Percentiles rank a stretch among this genome's conserved stretches.
These are phyloP conservation scores for Aspergillus floridensis DNA, from an alignment of 2,329 filamentous ascomycete species.

Conservation along the genomic window DNA sequence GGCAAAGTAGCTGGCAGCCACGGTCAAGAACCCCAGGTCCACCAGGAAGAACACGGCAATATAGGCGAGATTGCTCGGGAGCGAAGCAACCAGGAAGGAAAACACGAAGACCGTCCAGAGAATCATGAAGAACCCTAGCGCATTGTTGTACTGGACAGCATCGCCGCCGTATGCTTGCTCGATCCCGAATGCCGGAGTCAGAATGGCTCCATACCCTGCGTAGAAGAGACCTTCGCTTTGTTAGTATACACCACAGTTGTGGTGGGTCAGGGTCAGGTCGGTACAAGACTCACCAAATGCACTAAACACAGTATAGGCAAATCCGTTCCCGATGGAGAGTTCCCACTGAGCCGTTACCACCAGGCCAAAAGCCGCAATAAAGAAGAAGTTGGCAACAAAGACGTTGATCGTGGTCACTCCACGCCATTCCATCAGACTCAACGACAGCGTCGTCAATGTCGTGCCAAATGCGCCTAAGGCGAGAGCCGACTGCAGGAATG, in stretches of 20 bases:
- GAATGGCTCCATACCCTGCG: conserved; percentile 49
- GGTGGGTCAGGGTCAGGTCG: not conserved
- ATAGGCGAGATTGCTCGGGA: conserved; percentile 49
- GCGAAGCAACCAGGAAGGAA: conserved; percentile 47
- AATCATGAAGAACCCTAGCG: conserved; percentile 50
- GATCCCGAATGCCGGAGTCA: conserved; percentile 50
- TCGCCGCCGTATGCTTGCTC: conserved; percentile 45
- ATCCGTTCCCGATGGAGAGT: conserved; percentile 52
- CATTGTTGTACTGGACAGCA: conserved; percentile 48
- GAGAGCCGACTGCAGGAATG: conserved; percentile 42
- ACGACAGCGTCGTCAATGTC: conserved; percentile 53
- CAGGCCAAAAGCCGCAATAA: conserved; percentile 51
- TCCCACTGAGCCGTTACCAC: conserved; percentile 58
- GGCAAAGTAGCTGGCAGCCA: conserved; percentile 48
- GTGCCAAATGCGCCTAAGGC: conserved; percentile 55
- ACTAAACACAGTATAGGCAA: conserved; percentile 54
- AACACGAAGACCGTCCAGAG: conserved; percentile 50
- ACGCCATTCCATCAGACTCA: conserved; percentile 56
- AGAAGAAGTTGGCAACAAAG: conserved; percentile 57
- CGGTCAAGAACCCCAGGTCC: conserved; percentile 45
- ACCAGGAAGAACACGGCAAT: conserved; percentile 51
- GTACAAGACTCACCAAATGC: conserved; percentile 47
- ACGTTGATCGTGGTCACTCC: conserved; percentile 52
- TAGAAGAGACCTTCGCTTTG: conserved; percentile 46
- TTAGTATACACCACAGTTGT: not conserved